Base-by-base conservation (phyloP, 1,284 basidiomycete species). In the Macrocystidia cucumis region DNA sequence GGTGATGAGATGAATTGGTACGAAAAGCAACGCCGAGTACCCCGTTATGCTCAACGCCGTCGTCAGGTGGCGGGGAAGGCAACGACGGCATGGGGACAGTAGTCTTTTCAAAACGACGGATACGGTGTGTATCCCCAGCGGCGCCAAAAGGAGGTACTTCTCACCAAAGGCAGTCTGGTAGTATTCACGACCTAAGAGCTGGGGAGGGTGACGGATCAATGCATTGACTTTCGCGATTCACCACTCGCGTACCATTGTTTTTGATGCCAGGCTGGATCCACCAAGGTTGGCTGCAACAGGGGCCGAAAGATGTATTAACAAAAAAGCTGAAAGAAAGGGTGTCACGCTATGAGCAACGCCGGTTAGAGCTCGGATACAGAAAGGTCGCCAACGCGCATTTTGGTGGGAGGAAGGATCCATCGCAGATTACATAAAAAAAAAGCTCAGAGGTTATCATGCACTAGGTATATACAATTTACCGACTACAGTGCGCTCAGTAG, bases 101-200 rank as follows among this genome's bases (percentile, higher is more conserved):
- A 78, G 39, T 4, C 83, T 70, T 46, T 79, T 81, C 8, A 67
- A 46, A n/a, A 70, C 42, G 7, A 68, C 71, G 1, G 78, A 66
- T 1, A 69, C 43, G 11, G 73, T 57, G 47, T 88, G 84, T 9
- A 77, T 46, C 13, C 59, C 57, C 18, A 88, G 56, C 3, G 83
- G 82, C 2, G 60, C 59, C 14, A 80, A 54, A 5, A 87, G 58
- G 4, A 87, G 69, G 37, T 72, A 73, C 29, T 62, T 69, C 53
- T 88, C 82, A 28, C 70, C 72, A 34, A 78, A 67, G 0, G 59
- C 30, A 0, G 77, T 81, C 52, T 87, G 82, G 51, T 88, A 87
- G 57, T 85, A 86, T 56, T 87, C 85, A 31, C 84, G 62, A 8
- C 83, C 82, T 6, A 87, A 57, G 16, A 87, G 59, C 83, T 86